Conservation (phyloP, 73 alveolate species). For the Uronychia binucleata region DNA sequence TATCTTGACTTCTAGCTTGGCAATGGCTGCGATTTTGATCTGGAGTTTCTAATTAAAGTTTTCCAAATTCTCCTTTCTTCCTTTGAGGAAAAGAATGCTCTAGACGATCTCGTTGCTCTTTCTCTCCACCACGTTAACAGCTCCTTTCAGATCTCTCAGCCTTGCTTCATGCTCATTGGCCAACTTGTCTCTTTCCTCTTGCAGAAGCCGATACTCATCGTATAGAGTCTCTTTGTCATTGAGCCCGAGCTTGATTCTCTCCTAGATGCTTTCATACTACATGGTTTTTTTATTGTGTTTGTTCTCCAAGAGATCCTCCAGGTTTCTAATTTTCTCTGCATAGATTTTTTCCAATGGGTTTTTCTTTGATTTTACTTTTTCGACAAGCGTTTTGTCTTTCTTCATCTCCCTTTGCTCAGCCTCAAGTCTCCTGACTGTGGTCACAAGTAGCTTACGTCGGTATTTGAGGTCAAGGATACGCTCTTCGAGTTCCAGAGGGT, state of each 20-base stretch:
- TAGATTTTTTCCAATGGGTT: conserved; percentile 27
- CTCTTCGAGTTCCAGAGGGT: conserved; percentile 62
- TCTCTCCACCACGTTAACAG: neutral
- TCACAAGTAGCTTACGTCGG: conserved; percentile 6
- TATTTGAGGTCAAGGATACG: conserved; percentile 43
- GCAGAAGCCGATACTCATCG: conserved; percentile 8
- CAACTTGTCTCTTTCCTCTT: conserved; percentile 7
- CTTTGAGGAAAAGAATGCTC: conserved; percentile 11
- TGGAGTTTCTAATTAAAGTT: neutral
- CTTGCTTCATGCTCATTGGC: conserved; percentile 4
- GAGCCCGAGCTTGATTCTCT: conserved; percentile 11
- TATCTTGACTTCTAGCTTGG: conserved; percentile 27
- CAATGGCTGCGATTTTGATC: conserved; percentile 19
- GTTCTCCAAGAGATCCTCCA: conserved; percentile 6
- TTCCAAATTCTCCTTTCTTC: conserved; percentile 18
- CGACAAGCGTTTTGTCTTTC: conserved; percentile 14
- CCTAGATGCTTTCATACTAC: conserved; percentile 5
- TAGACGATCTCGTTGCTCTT: conserved; percentile 15
- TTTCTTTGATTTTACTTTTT: conserved; percentile 11
- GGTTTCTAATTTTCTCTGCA: conserved; percentile 32
- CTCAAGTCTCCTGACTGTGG: conserved; percentile 17
- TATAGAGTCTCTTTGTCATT: conserved; percentile 28
- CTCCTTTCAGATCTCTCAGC: neutral
- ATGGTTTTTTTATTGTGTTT: neutral
- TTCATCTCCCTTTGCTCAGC: conserved; percentile 28